Evolutionary conservation across 2,329 filamentous ascomycete species (phyloP).

Genomic region (Xylaria multiplex): DNA sequence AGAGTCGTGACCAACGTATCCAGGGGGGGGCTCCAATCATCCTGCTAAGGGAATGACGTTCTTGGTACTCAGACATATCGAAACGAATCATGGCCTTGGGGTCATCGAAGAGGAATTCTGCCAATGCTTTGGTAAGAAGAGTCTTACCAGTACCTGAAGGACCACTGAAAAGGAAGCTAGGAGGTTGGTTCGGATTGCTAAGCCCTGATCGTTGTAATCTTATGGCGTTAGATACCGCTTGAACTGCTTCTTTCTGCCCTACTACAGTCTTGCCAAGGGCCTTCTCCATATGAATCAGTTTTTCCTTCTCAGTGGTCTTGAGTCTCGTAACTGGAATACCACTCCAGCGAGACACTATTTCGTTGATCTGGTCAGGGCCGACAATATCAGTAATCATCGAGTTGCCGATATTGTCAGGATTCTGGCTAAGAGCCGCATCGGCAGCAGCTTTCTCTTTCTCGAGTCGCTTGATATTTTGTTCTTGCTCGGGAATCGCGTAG

Average conservation of each 20-base stretch:
- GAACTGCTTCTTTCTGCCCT: slow-evolving; percentile 92
- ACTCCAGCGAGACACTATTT: slow-evolving; percentile 97
- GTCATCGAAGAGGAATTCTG: slow-evolving; percentile 98
- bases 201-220: slow-evolving; percentile 94
- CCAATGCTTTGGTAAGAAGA: slow-evolving; percentile 92
- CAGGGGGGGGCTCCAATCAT: slow-evolving; percentile 97
- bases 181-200: slow-evolving; percentile 94
- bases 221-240: slow-evolving; percentile 94
- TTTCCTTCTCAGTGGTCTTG: slow-evolving; percentile 96
- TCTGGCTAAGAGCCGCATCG: slow-evolving; percentile 74
- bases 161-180: slow-evolving; percentile 98
- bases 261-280: slow-evolving; percentile 85
- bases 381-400: slow-evolving; percentile 92
- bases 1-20: slow-evolving; percentile 95
- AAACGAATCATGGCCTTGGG: slow-evolving; percentile 98
- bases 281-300: slow-evolving; percentile 96
- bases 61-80: slow-evolving; percentile 99
- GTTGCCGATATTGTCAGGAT: slow-evolving; percentile 61
- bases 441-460: slow-evolving; percentile 83
- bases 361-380: slow-evolving; percentile 97
- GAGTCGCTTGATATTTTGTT: slow-evolving; percentile 79
- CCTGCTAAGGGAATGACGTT: slow-evolving; percentile 90
- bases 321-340: slow-evolving; percentile 95
- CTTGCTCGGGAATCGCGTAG: slow-evolving; percentile 95
- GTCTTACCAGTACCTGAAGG: slow-evolving; percentile 99